Base-by-base conservation (phyloP, 2,329 filamentous ascomycete species). In the Beauveria sp. region DNA sequence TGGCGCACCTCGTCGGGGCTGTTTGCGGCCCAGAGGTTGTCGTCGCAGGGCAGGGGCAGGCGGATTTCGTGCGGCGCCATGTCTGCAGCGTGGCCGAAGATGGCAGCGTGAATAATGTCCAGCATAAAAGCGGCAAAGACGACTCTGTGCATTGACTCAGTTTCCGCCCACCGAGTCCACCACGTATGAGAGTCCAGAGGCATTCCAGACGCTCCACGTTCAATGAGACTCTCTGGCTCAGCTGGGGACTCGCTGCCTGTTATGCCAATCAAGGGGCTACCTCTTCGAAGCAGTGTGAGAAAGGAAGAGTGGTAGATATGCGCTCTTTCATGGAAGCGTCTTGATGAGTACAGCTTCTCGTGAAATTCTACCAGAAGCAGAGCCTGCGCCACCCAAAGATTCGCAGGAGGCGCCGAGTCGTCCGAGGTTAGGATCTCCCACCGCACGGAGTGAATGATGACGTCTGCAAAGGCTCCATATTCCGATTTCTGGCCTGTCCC, bases 11-110 rank as follows among this genome's bases (percentile, higher is more conserved):
- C 88, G 3, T 88, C 86, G 20, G 89, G 88, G 67, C 84, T 93
- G 1, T 86, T 87, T 2, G 92, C 92, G 14, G 88, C 88, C 92
- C 93, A 97, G 2, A 96, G 76, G 2, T 87, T 84, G 73, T 96
- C 91, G 68, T 96, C 91, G 70, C 92, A 96, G 0, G 92, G 92
- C 5, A 97, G 77, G 0, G 90, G 90, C 5, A 96, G 79, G 5
- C 90, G 86, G 75, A 97, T 89, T 73, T 96, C 92, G 69, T 96
- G 90, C 1, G 91, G 90, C 1, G 91, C 89, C 91, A 96, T 96
- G 64, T 93, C 90, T 0, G 91, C 91, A 0, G 88, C 87, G 71
- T 96, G 92, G 0, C 92, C 92, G 69, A 96, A 96, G 86, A 96
- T 95, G 24, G 90, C 92, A 1, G 91, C 91, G 71, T 97, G 92